These are phyloP conservation scores for Xylaria telfairii DNA, from an alignment of 495 filamentous ascomycete species.

Conservation along the genomic window DNA sequence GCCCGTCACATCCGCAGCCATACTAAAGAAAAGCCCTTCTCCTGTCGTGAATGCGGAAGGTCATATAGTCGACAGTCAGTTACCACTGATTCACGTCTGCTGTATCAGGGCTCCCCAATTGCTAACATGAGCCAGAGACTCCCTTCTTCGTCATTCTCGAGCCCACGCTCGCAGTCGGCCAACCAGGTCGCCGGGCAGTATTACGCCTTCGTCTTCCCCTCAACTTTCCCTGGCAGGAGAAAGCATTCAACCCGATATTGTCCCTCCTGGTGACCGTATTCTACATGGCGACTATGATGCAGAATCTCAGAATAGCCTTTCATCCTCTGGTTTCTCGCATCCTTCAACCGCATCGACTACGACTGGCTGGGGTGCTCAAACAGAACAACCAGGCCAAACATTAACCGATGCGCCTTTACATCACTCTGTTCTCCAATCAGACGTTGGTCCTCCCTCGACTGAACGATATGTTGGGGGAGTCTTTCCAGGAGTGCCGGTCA, in stretches of 20 bases:
- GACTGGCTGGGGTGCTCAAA: conserved; percentile 5
- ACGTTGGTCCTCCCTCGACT: not conserved
- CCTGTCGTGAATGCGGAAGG: conserved; percentile 18
- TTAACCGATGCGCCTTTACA: conserved; percentile 10
- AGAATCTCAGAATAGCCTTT: conserved; percentile 7
- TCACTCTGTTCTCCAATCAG: conserved; percentile 4
- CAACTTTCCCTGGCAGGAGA: conserved; percentile 6
- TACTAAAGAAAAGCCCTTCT: conserved; percentile 24
- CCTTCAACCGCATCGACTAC: not conserved
- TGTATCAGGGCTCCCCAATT: not conserved
- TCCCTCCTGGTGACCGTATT: conserved; percentile 4
- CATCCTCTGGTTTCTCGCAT: conserved; percentile 10
- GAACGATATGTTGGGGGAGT: conserved; percentile 8
- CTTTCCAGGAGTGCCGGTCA: conserved; percentile 7
- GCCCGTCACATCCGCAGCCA: conserved; percentile 23
- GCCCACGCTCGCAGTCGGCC: conserved; percentile 11
- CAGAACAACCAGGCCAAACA: not conserved
- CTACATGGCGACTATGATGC: conserved; percentile 12
- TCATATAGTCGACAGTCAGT: conserved; percentile 27
- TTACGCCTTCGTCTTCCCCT: conserved; percentile 14
- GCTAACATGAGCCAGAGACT: conserved; percentile 21
- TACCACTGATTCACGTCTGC: not conserved
- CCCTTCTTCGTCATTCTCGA: conserved; percentile 25
- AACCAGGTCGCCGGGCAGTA: conserved; percentile 2
- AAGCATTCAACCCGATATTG: not conserved